Percentiles rank a stretch among this genome's conserved stretches.
phyloP scores from a whole-genome alignment of 225 moss, liverwort and hornwort species.

The Asterella californica region DNA sequence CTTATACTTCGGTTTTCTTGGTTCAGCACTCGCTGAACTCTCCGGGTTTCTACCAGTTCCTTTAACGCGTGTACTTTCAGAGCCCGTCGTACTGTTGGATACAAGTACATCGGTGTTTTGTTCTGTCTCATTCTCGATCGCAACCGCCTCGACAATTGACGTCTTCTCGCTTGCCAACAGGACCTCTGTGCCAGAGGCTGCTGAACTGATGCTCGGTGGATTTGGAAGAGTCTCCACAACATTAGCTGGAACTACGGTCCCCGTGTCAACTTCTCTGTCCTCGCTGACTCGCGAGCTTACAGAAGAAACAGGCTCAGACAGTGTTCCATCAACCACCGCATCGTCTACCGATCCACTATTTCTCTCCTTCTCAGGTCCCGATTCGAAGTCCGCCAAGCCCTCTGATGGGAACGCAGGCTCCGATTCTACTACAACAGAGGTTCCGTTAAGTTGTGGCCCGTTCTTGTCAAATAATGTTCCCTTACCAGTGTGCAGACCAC shows the following conservation, averaged over 20 bases:
- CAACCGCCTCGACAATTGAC: slow-evolving; percentile 3
- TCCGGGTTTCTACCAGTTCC: not conserved
- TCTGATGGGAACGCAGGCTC: not conserved
- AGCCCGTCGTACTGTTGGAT: not conserved
- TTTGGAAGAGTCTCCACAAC: not conserved
- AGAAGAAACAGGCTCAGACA: not conserved
- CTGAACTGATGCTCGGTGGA: not conserved
- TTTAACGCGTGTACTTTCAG: not conserved
- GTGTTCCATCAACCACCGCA: not conserved
- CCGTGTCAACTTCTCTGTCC: not conserved
- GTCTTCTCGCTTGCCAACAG: slow-evolving; percentile 19
- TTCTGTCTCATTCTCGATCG: not conserved
- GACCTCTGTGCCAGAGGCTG: slow-evolving; percentile 18
- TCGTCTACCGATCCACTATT: not conserved
- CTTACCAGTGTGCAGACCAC: not conserved
- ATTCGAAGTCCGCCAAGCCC: not conserved
- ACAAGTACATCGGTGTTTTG: not conserved
- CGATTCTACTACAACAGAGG: not conserved
- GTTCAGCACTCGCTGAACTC: slow-evolving; percentile 7
- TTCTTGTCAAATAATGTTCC: not conserved
- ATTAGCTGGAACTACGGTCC: not conserved
- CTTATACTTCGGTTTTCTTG: slow-evolving; percentile 3
- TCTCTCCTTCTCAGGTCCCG: not conserved
- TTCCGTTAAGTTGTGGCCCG: not conserved
- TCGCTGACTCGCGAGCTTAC: slow-evolving; percentile 1